Base-by-base conservation (phyloP, 306 rosid genomes). In the Glycine soja region DNA sequence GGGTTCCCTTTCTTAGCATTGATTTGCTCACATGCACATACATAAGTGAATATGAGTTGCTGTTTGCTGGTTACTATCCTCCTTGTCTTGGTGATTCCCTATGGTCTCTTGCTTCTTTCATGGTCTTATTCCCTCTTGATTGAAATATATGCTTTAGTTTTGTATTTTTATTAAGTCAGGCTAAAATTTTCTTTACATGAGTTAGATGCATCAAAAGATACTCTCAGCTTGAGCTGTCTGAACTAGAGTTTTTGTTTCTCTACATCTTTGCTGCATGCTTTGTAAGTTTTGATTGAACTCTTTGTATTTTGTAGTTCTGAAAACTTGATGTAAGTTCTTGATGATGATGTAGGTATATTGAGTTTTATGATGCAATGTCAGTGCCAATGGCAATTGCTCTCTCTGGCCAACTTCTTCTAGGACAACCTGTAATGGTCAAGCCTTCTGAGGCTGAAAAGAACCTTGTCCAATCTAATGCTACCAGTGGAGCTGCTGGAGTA, bases 361-460 rank as follows among this genome's bases (percentile, higher is more conserved):
- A 95, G 83, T 95, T 95, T 86, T 95, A 90, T 80, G 99, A 95
- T 84, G 97, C 93, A 18, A 91, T 95, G 99, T 90, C 97, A 74
- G 99, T 95, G 86, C 99, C 99, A 53, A 91, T 95, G 98, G 99
- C 98, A 77, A 95, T 95, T 70, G 99, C 97, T 10, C 93, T 95
- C 73, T 93, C 98, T 57, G 99, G 98, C 57, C 97, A 91, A 82
- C 92, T 95, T 63, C 98, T 95, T 75, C 88, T 91, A 14, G 99
- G 99, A 77, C 99, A 95, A 84, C 98, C 98, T 66, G 99, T 95
- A 47, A 95, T 95, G 99, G 99, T 95, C 57, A 95, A 95, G 83
- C 99, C 99, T 77, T 95, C 99, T 18, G 99, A 95, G 85, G 99
- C 99, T 82, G 99, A 95, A 84, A 95, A 95, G 90, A 95, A 95